Evolutionary conservation across 306 rosid genomes (phyloP).

Genomic region (Cercis canadensis): DNA sequence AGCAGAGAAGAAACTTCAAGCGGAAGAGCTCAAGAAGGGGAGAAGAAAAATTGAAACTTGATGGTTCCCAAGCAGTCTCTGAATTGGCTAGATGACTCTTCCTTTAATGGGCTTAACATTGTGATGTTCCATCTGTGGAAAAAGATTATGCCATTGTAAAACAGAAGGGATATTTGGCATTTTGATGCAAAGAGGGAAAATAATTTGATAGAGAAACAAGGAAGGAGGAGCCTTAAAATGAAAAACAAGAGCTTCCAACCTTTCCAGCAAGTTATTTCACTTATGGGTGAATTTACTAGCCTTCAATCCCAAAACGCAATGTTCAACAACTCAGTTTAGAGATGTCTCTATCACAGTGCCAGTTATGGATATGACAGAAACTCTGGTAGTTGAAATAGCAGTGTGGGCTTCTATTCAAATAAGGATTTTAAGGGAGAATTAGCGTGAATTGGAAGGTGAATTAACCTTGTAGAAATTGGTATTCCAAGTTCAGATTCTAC

Average conservation of each 20-base stretch:
- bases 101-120: background rate
- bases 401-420: conserved; percentile 34
- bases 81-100: conserved; percentile 20
- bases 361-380: conserved; percentile 39
- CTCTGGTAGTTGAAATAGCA: conserved; percentile 43
- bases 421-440: conserved; percentile 29
- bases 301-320: conserved; percentile 43
- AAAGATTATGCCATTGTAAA: conserved; percentile 29
- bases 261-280: conserved; percentile 38
- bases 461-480: background rate
- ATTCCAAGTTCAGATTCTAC: conserved; percentile 26
- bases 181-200: background rate
- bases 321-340: conserved; percentile 45
- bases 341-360: conserved; percentile 35
- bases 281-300: conserved; percentile 33
- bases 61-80: conserved; percentile 16
- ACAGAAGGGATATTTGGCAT: conserved; percentile 2
- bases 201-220: too few relatives aligned
- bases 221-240: background rate
- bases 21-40: conserved; percentile 1
- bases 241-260: conserved; percentile 30
- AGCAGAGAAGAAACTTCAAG: conserved; percentile 17
- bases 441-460: conserved; percentile 30
- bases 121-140: conserved; percentile 19
- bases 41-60: conserved; percentile 5